Evolutionary conservation across 495 filamentous ascomycete species (phyloP).

Genomic region (Pyronema domesticum): DNA sequence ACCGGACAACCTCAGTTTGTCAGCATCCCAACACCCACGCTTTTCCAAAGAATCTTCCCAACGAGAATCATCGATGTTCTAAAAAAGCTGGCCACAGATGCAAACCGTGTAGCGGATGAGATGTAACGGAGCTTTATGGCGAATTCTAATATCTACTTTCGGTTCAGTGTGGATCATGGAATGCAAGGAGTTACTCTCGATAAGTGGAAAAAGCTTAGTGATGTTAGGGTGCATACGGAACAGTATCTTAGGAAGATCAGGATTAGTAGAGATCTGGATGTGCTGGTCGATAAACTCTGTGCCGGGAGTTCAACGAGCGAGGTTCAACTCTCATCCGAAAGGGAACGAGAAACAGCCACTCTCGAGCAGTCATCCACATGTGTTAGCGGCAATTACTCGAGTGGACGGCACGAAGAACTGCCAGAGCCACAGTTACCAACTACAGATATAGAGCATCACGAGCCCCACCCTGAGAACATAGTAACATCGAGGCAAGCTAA

Average conservation of each 20-base stretch:
- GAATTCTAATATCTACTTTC: conserved; percentile 3
- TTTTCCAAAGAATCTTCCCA: not conserved
- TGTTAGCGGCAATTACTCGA: too few relatives aligned
- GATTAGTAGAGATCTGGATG: conserved; percentile 2
- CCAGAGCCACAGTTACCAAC: too few relatives aligned
- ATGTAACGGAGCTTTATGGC: not conserved
- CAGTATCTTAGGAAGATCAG: not conserved
- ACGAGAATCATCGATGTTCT: conserved; percentile 13
- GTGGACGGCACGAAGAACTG: too few relatives aligned
- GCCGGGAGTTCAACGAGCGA: too few relatives aligned
- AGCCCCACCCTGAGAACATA: too few relatives aligned
- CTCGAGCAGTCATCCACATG: too few relatives aligned
- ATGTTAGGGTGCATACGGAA: not conserved
- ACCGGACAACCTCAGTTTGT: conserved; percentile 13
- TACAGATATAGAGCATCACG: too few relatives aligned
- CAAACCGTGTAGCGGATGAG: conserved; percentile 5
- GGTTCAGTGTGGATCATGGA: conserved; percentile 24
- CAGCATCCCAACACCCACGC: conserved; percentile 5
- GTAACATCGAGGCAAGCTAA: too few relatives aligned
- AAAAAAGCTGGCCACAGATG: conserved; percentile 13
- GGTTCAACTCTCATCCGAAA: too few relatives aligned
- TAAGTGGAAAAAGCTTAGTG: conserved; percentile 27
- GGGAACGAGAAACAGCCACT: too few relatives aligned
- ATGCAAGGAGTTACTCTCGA: conserved; percentile 31
- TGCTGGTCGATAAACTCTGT: too few relatives aligned